A percentile compares a stretch with the other conserved stretches of the same genome.
These are phyloP conservation scores for Phytopythium litorale DNA, from an alignment of 352 stramenopile species.

Conservation along the genomic window DNA sequence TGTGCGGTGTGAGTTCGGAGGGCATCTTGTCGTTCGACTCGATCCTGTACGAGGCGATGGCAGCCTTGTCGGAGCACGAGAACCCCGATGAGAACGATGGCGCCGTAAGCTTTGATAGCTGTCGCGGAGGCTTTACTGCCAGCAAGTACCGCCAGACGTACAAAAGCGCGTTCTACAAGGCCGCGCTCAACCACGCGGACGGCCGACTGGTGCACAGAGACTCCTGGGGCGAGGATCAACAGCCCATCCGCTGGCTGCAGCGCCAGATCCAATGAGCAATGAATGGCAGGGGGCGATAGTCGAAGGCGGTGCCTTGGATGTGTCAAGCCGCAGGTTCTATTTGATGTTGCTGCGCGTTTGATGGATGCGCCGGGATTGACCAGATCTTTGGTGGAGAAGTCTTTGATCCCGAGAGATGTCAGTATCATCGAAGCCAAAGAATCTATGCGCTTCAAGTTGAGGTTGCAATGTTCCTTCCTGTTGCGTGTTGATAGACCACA, in stretches of 20 bases:
- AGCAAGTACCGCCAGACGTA: slow-evolving; percentile 17
- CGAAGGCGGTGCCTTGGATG: not conserved
- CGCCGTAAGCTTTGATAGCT: slow-evolving; percentile 33
- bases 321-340: not conserved
- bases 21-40: slow-evolving; percentile 21
- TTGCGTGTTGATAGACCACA: not conserved
- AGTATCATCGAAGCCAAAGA: no score
- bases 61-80: slow-evolving; percentile 14
- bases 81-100: slow-evolving; percentile 25
- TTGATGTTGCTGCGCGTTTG: not conserved
- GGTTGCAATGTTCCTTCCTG: not conserved
- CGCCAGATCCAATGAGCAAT: slow-evolving; percentile 1
- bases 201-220: slow-evolving; percentile 21
- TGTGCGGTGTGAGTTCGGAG: slow-evolving; percentile 33
- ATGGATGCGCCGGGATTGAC: no score
- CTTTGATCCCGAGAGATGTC: no score
- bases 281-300: not conserved
- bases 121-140: slow-evolving; percentile 5
- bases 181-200: slow-evolving; percentile 31
- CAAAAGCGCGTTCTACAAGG: slow-evolving; percentile 21
- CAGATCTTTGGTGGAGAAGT: no score
- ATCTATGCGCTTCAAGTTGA: no score
- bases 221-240: slow-evolving; percentile 15
- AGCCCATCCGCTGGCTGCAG: slow-evolving; percentile 24
- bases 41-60: slow-evolving; percentile 11